Conservation (phyloP, 1,284 basidiomycete species). For the Pholiota adiposa region DNA sequence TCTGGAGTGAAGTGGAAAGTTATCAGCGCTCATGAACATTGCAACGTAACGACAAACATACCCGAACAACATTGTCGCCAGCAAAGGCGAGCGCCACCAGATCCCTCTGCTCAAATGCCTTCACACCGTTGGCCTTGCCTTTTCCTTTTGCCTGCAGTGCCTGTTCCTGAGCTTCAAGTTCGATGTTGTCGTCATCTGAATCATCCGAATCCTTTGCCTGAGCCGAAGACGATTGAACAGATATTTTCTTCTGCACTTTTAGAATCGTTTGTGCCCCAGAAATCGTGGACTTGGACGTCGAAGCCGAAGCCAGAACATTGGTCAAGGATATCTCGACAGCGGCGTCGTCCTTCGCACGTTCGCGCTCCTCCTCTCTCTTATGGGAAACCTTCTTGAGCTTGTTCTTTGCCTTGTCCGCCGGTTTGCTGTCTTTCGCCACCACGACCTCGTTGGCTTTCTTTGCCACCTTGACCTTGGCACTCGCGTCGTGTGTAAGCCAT, state of each 20-base stretch:
- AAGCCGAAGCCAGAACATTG: slow-evolving; percentile 48
- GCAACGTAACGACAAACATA: slow-evolving; percentile 38
- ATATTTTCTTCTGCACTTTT: slow-evolving; percentile 14
- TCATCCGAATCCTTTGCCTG: slow-evolving; percentile 55
- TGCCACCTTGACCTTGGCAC: slow-evolving; percentile 38
- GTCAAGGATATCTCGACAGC: slow-evolving; percentile 75
- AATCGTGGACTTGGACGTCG: background rate
- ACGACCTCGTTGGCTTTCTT: slow-evolving; percentile 73
- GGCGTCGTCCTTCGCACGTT: slow-evolving; percentile 71
- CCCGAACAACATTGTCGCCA: slow-evolving; percentile 92
- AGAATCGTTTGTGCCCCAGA: slow-evolving; percentile 21
- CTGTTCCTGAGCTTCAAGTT: slow-evolving; percentile 70
- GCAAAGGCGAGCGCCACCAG: slow-evolving; percentile 95
- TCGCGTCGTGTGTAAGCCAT: slow-evolving; percentile 61
- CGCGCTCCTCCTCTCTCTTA: slow-evolving; percentile 58
- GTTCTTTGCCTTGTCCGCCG: slow-evolving; percentile 67
- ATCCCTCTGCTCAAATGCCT: slow-evolving; percentile 84
- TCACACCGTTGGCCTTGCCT: slow-evolving; percentile 45
- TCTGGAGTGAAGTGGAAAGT: slow-evolving; percentile 45
- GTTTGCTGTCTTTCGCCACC: slow-evolving; percentile 64
- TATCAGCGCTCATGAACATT: slow-evolving; percentile 6
- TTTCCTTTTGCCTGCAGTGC: slow-evolving; percentile 47
- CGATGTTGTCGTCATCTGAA: slow-evolving; percentile 48
- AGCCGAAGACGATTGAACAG: slow-evolving; percentile 24
- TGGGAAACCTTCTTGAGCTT: slow-evolving; percentile 69